These are phyloP conservation scores for Fusarium sambucinum DNA, from an alignment of 2,329 filamentous ascomycete genomes.

Conservation along the genomic window DNA sequence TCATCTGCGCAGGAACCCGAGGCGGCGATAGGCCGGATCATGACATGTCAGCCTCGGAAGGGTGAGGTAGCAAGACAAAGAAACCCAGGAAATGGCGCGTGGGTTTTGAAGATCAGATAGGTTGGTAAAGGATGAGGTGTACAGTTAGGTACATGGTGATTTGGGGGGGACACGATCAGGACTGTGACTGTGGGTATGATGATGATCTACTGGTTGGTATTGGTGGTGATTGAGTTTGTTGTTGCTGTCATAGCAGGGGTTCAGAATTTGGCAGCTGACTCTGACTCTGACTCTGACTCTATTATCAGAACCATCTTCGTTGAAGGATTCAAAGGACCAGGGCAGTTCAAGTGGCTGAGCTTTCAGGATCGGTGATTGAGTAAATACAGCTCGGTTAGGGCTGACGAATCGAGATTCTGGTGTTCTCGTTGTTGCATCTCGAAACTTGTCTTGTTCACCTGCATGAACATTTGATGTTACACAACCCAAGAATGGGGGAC, in stretches of 20 bases:
- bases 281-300: constrained; percentile 1
- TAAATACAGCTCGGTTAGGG: constrained; percentile 5
- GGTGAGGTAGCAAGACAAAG: constrained; percentile 7
- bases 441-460: constrained; percentile 19
- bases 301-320: not conserved
- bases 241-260: constrained; percentile 12
- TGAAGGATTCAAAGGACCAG: constrained; percentile 2
- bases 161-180: constrained; percentile 16
- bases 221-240: constrained; percentile 18
- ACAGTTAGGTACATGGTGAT: constrained; percentile 19
- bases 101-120: constrained; percentile 23
- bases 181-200: constrained; percentile 9
- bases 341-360: constrained; percentile 13
- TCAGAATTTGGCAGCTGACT: constrained; percentile 13
- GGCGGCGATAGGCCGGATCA: constrained; percentile 40
- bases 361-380: constrained; percentile 1
- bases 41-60: constrained; percentile 26
- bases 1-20: constrained; percentile 52
- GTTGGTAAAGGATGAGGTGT: not conserved
- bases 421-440: constrained; percentile 18
- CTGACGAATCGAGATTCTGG: constrained; percentile 33
- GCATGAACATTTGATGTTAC: constrained; percentile 33
- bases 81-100: constrained; percentile 41
- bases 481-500: constrained; percentile 7
- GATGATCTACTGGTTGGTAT: constrained; percentile 9